Evolutionary conservation across 2,329 filamentous ascomycete species (phyloP).

Genomic region (Stemphylium lycopersici): DNA sequence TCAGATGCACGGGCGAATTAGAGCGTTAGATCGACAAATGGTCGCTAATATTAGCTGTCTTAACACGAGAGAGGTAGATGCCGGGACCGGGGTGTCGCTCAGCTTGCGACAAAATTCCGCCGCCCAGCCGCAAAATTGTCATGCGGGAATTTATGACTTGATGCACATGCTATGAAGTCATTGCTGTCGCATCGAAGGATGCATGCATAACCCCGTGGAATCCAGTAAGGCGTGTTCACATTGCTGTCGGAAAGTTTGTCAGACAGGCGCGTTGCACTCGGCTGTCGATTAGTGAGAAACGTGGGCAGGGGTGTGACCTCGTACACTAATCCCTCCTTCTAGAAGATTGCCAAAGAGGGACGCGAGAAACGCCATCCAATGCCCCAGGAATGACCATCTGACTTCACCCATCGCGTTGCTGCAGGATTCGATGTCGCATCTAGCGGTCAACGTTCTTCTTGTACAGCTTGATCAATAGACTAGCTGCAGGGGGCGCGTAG

Average conservation of each 20-base stretch:
- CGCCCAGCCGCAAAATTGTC: slow-evolving; percentile 12
- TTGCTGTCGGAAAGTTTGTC: slow-evolving; percentile 36
- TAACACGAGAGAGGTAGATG: slow-evolving; percentile 31
- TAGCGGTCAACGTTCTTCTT: slow-evolving; percentile 3
- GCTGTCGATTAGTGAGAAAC: slow-evolving; percentile 29
- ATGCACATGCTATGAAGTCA: slow-evolving; percentile 35
- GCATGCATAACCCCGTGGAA: slow-evolving; percentile 26
- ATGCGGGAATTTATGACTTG: slow-evolving; percentile 15
- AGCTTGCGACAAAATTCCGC: slow-evolving; percentile 35
- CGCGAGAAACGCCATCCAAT: slow-evolving; percentile 2
- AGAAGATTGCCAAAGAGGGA: slow-evolving; percentile 33
- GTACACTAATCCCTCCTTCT: slow-evolving; percentile 19
- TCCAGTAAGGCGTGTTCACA: slow-evolving; percentile 19
- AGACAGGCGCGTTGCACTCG: slow-evolving; percentile 28
- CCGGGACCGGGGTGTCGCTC: slow-evolving; percentile 34
- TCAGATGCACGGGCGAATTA: slow-evolving; percentile 27
- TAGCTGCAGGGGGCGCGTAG: neutral
- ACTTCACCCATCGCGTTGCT: neutral
- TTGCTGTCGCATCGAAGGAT: slow-evolving; percentile 11
- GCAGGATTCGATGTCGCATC: neutral
- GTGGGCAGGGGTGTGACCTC: slow-evolving; percentile 16
- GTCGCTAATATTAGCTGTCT: slow-evolving; percentile 43
- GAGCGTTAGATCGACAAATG: slow-evolving; percentile 18
- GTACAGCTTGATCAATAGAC: neutral
- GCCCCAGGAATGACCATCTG: neutral